Conservation (phyloP, 768 basidiomycete genomes). For the Suillus ampliporus region DNA sequence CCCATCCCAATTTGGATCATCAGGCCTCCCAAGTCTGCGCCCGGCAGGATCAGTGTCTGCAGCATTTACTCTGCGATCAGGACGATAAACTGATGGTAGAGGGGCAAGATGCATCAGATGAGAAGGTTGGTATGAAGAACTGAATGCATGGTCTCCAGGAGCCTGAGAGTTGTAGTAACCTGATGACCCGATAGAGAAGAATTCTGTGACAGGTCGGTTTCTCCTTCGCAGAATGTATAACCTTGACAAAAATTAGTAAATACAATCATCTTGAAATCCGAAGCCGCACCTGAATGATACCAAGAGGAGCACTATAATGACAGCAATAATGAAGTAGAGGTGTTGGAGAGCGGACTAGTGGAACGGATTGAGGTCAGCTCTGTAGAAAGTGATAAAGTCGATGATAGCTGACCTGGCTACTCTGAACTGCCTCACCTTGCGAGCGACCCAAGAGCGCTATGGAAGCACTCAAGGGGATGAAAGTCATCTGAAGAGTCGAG, state of each 20-base stretch:
- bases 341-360: conserved; percentile 27
- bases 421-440: neutral
- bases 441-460: conserved; percentile 3
- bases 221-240: conserved; percentile 30
- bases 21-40: conserved; percentile 39
- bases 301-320: conserved; percentile 19
- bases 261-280: neutral
- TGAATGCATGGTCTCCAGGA: conserved; percentile 4
- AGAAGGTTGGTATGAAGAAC: conserved; percentile 19
- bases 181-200: conserved; percentile 21
- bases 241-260: conserved; percentile 14
- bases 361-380: neutral
- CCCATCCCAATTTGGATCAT: conserved; percentile 39
- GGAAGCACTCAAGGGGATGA: neutral
- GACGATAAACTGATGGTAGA: conserved; percentile 27
- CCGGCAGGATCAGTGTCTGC: conserved; percentile 47
- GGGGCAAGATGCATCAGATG: conserved; percentile 22
- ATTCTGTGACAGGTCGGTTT: conserved; percentile 22
- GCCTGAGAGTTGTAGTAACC: conserved; percentile 14
- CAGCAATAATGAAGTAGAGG: conserved; percentile 29
- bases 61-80: conserved; percentile 34
- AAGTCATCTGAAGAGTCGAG: conserved; percentile 14
- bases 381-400: neutral
- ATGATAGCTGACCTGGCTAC: conserved; percentile 22
- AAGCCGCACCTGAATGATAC: conserved; percentile 27